Percentiles rank a stretch among this genome's conserved stretches.
Conservation (phyloP, 441 rosid species). For the Populus hybrid region DNA sequence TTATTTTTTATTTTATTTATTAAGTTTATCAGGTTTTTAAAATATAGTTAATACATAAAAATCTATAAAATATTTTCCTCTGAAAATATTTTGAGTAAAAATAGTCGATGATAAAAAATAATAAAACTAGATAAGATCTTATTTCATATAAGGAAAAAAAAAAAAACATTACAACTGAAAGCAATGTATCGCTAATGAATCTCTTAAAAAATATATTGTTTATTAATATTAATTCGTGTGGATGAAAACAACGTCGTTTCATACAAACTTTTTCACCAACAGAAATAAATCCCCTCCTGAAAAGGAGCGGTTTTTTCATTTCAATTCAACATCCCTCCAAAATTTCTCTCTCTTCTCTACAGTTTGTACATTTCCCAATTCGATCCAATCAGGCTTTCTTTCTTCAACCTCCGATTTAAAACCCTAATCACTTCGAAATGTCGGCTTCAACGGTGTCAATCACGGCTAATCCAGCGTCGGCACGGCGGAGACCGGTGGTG, state of each 20-base stretch:
- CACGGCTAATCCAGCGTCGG: constrained; percentile 50
- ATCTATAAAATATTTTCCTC: too few relatives aligned
- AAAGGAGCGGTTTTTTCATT: not conserved
- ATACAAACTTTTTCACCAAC: not conserved
- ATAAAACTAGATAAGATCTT: too few relatives aligned
- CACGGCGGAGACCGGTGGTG: constrained; percentile 56
- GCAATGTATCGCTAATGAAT: not conserved
- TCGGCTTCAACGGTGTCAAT: constrained; percentile 82
- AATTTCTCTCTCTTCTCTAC: not conserved
- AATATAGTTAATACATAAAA: too few relatives aligned
- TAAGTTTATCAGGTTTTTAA: too few relatives aligned
- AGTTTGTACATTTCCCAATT: not conserved
- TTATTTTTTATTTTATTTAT: too few relatives aligned
- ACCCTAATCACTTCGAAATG: constrained; percentile 29
- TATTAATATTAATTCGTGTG: not conserved
- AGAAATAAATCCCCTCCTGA: not conserved
- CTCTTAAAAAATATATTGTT: not conserved
- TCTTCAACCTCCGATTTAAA: not conserved
- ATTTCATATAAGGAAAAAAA: too few relatives aligned
- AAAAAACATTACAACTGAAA: too few relatives aligned
- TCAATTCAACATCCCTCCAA: not conserved
- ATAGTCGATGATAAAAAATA: too few relatives aligned
- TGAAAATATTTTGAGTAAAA: too few relatives aligned
- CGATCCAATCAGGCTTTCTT: not conserved
- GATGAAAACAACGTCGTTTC: not conserved